Base-by-base conservation (phyloP, 1,139 yeast genomes). In the Geotrichum reessii region DNA sequence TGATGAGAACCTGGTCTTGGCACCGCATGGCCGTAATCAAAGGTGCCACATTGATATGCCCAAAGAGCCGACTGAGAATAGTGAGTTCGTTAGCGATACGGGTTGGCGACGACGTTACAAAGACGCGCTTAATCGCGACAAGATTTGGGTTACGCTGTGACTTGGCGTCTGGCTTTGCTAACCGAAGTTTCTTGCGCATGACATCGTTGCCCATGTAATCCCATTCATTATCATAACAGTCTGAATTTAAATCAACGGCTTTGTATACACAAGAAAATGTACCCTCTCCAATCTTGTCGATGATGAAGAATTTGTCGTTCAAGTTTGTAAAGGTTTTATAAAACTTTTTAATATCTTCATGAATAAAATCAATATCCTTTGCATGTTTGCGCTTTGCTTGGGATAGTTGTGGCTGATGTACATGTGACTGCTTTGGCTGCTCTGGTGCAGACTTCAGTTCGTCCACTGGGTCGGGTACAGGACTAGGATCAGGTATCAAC, bases 261-360 rank as follows among this genome's bases (percentile, higher is more conserved):
- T 87, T 87, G 77, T 90, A 93, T 2, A 93, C 97, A 1, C 92
- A 83, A 24, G 96, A 87, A 68, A 91, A 91, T 0, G 98, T 91
- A 25, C 98, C 97, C 71, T 92, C 97, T 11, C 99, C 99, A 64
- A 92, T 88, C 69, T 92, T 88, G 66, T 88, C 95, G 42, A 88
- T 74, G 24, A 93, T 75, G 48, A 83, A 77, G 68, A 87, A 92
- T 54, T 82, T 80, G 37, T 76, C 74, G 0, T 82, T 74, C 52
- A 92, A 76, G 0, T 79, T 80, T 2, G 85, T 85, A 67, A 92
- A 90, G 40, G 85, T 78, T 52, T 76, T 78, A 63, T 82, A 84
- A 33, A 92, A 77, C 59, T 78, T 76, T 52, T 76, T 77, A 79
- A 90, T 84, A 69, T 91, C 97, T 62, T 21, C 48, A 8, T 50